phyloP scores from a whole-genome alignment of 2,329 filamentous ascomycete genomes.

The Fusarium sp. region DNA sequence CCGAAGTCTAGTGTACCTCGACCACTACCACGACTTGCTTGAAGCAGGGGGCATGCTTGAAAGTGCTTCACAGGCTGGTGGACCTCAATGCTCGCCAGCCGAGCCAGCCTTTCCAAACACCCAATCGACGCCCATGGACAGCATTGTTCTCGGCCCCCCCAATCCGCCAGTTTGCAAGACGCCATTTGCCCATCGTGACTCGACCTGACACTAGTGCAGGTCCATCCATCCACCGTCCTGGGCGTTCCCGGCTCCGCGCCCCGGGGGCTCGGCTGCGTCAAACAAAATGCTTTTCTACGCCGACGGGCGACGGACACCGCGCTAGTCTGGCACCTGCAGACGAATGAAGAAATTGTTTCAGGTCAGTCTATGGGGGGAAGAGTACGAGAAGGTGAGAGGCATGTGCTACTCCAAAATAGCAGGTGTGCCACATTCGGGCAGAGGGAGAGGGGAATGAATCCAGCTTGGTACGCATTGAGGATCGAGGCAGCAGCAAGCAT shows the following conservation, averaged over 20 bases:
- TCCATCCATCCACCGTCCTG: conserved; percentile 41
- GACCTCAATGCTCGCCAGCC: conserved; percentile 4
- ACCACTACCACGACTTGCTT: background rate
- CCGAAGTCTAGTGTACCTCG: conserved; percentile 7
- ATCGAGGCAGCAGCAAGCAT: conserved; percentile 5
- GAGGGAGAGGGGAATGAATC: conserved; percentile 1
- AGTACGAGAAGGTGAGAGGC: conserved; percentile 17
- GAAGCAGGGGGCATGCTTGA: conserved; percentile 19
- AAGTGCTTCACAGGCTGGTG: conserved; percentile 13
- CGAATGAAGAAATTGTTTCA: conserved; percentile 42
- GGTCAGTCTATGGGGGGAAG: conserved; percentile 34
- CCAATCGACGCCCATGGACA: conserved; percentile 16
- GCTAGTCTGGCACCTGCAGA: conserved; percentile 40
- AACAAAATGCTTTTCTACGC: conserved; percentile 32
- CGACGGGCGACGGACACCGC: conserved; percentile 21
- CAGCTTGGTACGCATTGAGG: background rate
- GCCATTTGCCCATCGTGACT: conserved; percentile 33
- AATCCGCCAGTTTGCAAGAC: conserved; percentile 28
- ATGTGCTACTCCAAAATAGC: conserved; percentile 13
- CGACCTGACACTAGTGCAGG: conserved; percentile 44
- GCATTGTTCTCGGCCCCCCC: conserved; percentile 20
- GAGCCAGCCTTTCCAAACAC: conserved; percentile 4
- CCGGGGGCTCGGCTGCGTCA: conserved; percentile 34
- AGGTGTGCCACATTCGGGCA: conserved; percentile 23
- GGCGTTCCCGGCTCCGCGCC: conserved; percentile 31